phyloP scores from a whole-genome alignment of 768 basidiomycete genomes.

The Astraeus odoratus region DNA sequence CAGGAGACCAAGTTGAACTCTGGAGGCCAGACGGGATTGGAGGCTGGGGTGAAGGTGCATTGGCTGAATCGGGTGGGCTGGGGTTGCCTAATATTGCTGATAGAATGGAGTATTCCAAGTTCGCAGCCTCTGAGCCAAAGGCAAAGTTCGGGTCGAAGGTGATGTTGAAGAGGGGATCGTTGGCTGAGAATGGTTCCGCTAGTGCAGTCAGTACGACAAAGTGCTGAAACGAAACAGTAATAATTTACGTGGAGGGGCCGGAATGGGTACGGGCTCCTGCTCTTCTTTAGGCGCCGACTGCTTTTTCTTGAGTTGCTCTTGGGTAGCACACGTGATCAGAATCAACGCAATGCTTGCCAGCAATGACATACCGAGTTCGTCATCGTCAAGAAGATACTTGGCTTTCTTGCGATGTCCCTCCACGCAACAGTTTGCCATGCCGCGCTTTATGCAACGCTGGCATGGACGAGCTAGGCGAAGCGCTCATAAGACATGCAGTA shows the following conservation, averaged over 20 bases:
- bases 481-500: constrained; percentile 7
- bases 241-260: constrained; percentile 27
- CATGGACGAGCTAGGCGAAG: constrained; percentile 78
- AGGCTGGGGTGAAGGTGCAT: constrained; percentile 24
- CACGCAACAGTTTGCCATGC: constrained; percentile 79
- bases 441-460: constrained; percentile 91
- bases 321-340: constrained; percentile 24
- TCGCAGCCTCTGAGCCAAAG: constrained; percentile 87
- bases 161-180: constrained; percentile 54
- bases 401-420: constrained; percentile 98
- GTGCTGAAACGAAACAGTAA: background rate
- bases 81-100: constrained; percentile 84
- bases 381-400: constrained; percentile 92
- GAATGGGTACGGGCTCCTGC: constrained; percentile 22
- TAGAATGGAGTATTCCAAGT: constrained; percentile 91
- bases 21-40: constrained; percentile 19
- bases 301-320: constrained; percentile 35
- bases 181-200: constrained; percentile 47
- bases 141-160: constrained; percentile 54
- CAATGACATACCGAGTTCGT: constrained; percentile 68
- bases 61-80: constrained; percentile 36
- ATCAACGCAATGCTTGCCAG: constrained; percentile 1
- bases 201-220: constrained; percentile 10
- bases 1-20: constrained; percentile 32
- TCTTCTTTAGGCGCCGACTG: constrained; percentile 20